Conservation (phyloP, 495 filamentous ascomycete genomes). For the Viridothelium virens region DNA sequence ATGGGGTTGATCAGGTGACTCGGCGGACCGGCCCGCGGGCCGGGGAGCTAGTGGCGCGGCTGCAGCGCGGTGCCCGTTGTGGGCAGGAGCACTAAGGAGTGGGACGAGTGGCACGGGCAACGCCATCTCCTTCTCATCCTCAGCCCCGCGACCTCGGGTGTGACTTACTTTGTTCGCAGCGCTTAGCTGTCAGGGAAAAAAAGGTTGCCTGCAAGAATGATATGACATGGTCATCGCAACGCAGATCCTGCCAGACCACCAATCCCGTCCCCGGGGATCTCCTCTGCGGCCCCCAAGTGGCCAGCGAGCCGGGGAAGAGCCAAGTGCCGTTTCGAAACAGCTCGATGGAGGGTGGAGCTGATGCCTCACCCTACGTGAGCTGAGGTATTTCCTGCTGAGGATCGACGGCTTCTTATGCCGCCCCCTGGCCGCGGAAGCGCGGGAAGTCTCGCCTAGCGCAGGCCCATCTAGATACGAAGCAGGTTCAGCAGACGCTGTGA, state of each 20-base stretch:
- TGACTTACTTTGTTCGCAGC: neutral
- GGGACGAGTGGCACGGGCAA: neutral
- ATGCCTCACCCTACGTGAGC: too few relatives aligned
- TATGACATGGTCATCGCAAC: neutral
- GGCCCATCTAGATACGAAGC: neutral
- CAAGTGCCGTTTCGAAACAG: neutral
- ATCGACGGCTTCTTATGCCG: neutral
- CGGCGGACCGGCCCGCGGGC: too few relatives aligned
- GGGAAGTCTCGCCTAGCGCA: neutral
- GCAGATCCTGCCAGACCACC: neutral
- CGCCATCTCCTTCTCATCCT: neutral
- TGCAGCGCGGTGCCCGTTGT: too few relatives aligned
- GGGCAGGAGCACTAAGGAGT: too few relatives aligned
- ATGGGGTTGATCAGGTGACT: too few relatives aligned
- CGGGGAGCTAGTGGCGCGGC: too few relatives aligned
- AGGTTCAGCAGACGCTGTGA: neutral
- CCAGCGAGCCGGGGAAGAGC: neutral
- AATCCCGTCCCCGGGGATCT: neutral
- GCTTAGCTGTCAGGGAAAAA: too few relatives aligned
- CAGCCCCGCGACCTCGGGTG: conserved; percentile 6
- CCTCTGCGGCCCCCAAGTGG: neutral
- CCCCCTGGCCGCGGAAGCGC: neutral
- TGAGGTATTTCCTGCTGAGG: neutral
- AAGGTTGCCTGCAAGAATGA: conserved; percentile 4
- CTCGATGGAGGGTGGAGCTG: neutral